Conservation (phyloP, 768 basidiomycete genomes). For the Suillus fuscotomentosus region DNA sequence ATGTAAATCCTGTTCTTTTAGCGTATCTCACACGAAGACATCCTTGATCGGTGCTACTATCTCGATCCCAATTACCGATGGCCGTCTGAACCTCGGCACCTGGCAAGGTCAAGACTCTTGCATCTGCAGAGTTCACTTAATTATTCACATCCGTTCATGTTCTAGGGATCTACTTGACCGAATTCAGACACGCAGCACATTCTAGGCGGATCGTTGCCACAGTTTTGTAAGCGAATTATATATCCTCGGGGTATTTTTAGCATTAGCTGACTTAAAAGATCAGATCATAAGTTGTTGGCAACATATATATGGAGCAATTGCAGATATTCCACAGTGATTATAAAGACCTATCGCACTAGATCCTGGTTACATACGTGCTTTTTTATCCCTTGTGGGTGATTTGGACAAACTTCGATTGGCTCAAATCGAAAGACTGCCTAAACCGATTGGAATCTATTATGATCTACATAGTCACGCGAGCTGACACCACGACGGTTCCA, state of each 20-base stretch:
- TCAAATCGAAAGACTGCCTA: background rate
- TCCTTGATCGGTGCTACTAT: slow-evolving; percentile 82
- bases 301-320: background rate
- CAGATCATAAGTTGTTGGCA: background rate
- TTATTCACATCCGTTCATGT: background rate
- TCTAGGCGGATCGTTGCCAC: slow-evolving; percentile 76
- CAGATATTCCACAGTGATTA: background rate
- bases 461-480: background rate
- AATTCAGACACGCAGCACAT: slow-evolving; percentile 73
- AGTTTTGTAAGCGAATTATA: slow-evolving; percentile 53
- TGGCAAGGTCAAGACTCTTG: slow-evolving; percentile 72
- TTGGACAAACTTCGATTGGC: background rate
- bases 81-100: slow-evolving; percentile 76
- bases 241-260: background rate
- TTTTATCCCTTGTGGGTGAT: background rate
- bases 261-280: background rate
- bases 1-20: slow-evolving; percentile 24
- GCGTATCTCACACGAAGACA: slow-evolving; percentile 90
- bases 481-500: background rate
- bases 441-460: background rate
- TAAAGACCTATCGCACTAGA: no score
- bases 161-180: slow-evolving; percentile 81
- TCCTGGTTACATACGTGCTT: background rate
- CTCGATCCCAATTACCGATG: slow-evolving; percentile 81
- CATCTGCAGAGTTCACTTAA: background rate